A percentile compares a stretch with the other conserved stretches of the same genome.
Conservation (phyloP, 306 rosid species). For the Delonix regia region DNA sequence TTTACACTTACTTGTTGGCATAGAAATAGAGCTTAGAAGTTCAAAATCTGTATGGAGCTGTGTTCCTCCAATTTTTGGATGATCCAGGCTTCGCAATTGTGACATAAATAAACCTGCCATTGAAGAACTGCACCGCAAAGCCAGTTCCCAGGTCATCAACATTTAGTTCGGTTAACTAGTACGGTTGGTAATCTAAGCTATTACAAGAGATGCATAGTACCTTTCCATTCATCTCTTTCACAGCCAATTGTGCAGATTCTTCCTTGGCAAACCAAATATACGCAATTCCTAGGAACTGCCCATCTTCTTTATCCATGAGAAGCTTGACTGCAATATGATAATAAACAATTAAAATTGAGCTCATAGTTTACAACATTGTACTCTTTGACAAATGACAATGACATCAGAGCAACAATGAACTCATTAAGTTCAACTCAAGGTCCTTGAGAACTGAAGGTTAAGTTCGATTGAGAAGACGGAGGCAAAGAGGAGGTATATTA, state of each 20-base stretch:
- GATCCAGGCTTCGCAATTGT: conserved; percentile 42
- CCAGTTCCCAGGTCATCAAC: conserved; percentile 25
- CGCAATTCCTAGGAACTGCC: conserved; percentile 49
- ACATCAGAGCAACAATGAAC: neutral
- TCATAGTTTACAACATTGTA: neutral
- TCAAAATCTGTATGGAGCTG: conserved; percentile 46
- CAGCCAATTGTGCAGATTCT: conserved; percentile 47
- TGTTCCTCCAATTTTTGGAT: conserved; percentile 21
- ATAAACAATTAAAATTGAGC: neutral
- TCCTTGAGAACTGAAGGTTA: neutral
- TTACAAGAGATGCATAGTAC: conserved; percentile 35
- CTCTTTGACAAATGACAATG: neutral
- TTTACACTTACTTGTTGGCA: neutral
- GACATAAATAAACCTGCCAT: conserved; percentile 58
- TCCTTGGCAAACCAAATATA: conserved; percentile 46
- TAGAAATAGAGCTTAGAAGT: conserved; percentile 1
- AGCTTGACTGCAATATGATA: conserved; percentile 45
- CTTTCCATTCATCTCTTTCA: conserved; percentile 61
- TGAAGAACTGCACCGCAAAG: conserved; percentile 50
- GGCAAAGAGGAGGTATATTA: neutral
- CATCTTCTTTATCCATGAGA: conserved; percentile 38
- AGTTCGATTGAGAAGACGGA: neutral
- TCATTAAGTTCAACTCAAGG: neutral
- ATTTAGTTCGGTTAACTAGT: conserved; percentile 16
- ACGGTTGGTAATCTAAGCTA: conserved; percentile 3